Percentiles rank a stretch among this genome's conserved stretches.
phyloP scores from a whole-genome alignment of 2,329 filamentous ascomycete genomes.

The Epichloe baconii region DNA sequence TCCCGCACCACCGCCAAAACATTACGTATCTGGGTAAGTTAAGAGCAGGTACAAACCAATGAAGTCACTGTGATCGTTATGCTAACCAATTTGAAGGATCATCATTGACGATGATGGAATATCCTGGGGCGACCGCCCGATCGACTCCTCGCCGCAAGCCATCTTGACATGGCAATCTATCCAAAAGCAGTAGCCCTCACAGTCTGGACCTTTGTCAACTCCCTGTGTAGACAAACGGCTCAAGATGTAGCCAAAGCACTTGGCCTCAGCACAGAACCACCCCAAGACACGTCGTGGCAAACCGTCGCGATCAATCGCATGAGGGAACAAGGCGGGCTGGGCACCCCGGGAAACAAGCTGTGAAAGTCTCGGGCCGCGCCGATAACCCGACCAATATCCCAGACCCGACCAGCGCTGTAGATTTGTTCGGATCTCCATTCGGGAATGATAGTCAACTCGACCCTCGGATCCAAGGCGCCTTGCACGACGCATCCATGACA shows the following conservation, averaged over 20 bases:
- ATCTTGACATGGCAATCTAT: slow-evolving; percentile 36
- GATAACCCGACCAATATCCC: slow-evolving; percentile 14
- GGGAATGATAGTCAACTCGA: slow-evolving; percentile 19
- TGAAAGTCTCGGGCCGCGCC: slow-evolving; percentile 11
- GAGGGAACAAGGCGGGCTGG: slow-evolving; percentile 13
- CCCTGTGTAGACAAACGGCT: slow-evolving; percentile 32
- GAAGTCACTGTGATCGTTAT: neutral
- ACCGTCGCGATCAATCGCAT: slow-evolving; percentile 17
- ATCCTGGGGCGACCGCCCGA: slow-evolving; percentile 31
- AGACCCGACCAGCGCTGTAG: slow-evolving; percentile 13
- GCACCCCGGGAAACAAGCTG: slow-evolving; percentile 12
- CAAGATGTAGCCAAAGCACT: slow-evolving; percentile 30
- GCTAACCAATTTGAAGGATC: slow-evolving; percentile 24
- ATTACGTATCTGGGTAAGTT: slow-evolving; percentile 44
- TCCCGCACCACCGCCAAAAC: slow-evolving; percentile 42
- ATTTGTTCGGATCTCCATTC: slow-evolving; percentile 15
- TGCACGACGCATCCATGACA: slow-evolving; percentile 21
- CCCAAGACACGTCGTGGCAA: slow-evolving; percentile 20
- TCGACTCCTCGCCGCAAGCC: slow-evolving; percentile 35
- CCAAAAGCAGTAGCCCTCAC: slow-evolving; percentile 38
- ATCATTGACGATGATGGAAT: slow-evolving; percentile 36
- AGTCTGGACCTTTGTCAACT: slow-evolving; percentile 37
- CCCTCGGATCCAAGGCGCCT: slow-evolving; percentile 19
- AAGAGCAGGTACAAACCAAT: slow-evolving; percentile 8
- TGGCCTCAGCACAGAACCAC: slow-evolving; percentile 23